Evolutionary conservation across 169 alveolate species (phyloP), one percentile per base, ranked within the genome.

Genomic region (Cryptosporidium sp.): DNA sequence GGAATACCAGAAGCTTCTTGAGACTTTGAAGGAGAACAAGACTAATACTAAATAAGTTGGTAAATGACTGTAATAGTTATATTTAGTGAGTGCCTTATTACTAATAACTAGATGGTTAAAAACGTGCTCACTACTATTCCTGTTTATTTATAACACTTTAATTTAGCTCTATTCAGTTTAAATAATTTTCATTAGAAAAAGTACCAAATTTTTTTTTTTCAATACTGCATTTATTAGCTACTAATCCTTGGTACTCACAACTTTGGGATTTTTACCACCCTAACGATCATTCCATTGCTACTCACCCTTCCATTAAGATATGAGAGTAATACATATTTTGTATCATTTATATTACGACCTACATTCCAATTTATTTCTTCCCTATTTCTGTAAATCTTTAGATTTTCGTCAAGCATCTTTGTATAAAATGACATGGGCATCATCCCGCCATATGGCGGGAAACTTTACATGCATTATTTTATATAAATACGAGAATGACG

Each of bases 381-480:
- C 16, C 48, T 42, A 42, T 42, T 42, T 42, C 12, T 42, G 10
- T 42, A 7, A 8, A 42, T 14, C 7, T 48, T 14, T 48, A 3
- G 56, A 48, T 48, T 48, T 48, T 48, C 14, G 14, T 12, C 14
- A 42, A 10, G 51, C 53, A 39, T 2, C 21, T 14, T 2, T 14
- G 56, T 48, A 48, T 1, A 35, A 35, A 9, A 60, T 73, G 86
- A 73, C 86, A 53, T 21, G 14, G 23, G n/a, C 71, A 31, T 39
- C 51, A 26, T 73, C n/a, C 86, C 86, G 86, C 86, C 52, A 58
- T 3, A 7, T 60, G 70, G 86, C 86, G 86, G 86, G 44, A 73
- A 73, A 33, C 33, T 73, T 73, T 73, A 73, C 86, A 73, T 73
- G 86, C 86, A 73, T 33, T 73, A 31, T 39, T 69, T 21, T 45